phyloP scores from a whole-genome alignment of 352 stramenopile genomes.

The Phytophthora foliorum region DNA sequence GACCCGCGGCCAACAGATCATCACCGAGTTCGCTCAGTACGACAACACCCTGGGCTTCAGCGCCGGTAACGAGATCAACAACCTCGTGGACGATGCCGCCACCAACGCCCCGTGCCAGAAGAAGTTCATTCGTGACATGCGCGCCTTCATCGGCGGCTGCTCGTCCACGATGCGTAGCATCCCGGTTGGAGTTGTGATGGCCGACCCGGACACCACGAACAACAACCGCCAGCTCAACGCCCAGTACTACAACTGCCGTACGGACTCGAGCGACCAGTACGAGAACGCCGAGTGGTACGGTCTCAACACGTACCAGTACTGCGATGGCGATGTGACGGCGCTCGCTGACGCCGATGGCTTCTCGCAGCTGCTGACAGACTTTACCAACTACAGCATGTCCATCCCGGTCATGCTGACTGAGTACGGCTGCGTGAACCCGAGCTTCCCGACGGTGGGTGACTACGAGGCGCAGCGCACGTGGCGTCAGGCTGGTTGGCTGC shows the following conservation, averaged over 20 bases:
- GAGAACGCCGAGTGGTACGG: slow-evolving; percentile 90
- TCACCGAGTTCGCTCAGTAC: slow-evolving; percentile 86
- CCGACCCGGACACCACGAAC: slow-evolving; percentile 54
- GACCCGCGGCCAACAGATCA: slow-evolving; percentile 77
- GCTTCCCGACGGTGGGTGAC: slow-evolving; percentile 70
- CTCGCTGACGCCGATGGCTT: slow-evolving; percentile 66
- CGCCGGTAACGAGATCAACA: slow-evolving; percentile 88
- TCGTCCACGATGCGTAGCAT: slow-evolving; percentile 55
- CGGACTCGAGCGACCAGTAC: slow-evolving; percentile 67
- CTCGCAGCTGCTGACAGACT: slow-evolving; percentile 65
- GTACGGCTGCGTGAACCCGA: slow-evolving; percentile 81
- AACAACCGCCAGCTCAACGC: slow-evolving; percentile 72
- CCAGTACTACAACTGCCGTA: slow-evolving; percentile 91
- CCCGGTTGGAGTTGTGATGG: slow-evolving; percentile 80
- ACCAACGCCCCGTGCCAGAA: slow-evolving; percentile 90
- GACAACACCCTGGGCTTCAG: slow-evolving; percentile 87
- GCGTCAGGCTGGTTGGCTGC: slow-evolving; percentile 67
- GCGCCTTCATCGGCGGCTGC: slow-evolving; percentile 69
- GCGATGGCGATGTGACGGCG: slow-evolving; percentile 54
- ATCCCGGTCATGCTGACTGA: slow-evolving; percentile 88
- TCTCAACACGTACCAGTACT: slow-evolving; percentile 90
- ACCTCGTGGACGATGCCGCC: slow-evolving; percentile 47
- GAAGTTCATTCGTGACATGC: slow-evolving; percentile 91
- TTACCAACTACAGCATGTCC: slow-evolving; percentile 68
- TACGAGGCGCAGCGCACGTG: slow-evolving; percentile 80